Evolutionary conservation across 1,139 yeast genomes (phyloP).

Genomic region (Lodderomyces oxycetoniae): DNA sequence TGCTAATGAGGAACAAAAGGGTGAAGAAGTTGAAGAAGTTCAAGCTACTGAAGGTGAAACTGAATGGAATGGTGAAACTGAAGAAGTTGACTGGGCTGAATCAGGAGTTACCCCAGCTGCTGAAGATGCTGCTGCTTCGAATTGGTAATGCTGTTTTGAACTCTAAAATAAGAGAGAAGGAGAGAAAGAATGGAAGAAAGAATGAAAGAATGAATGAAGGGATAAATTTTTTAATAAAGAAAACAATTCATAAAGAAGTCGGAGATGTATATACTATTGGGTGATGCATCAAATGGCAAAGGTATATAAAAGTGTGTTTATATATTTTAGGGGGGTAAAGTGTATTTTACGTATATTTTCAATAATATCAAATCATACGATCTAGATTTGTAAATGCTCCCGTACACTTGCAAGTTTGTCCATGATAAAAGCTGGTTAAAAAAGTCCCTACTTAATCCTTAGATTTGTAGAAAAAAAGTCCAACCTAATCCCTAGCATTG

Average conservation of each 20-base stretch:
- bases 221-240: too few relatives aligned
- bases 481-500: too few relatives aligned
- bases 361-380: not conserved
- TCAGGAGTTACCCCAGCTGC: constrained; percentile 66
- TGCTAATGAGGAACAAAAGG: constrained; percentile 62
- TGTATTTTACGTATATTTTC: constrained; percentile 12
- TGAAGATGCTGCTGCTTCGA: constrained; percentile 72
- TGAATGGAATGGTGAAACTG: constrained; percentile 55
- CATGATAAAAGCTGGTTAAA: too few relatives aligned
- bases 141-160: constrained; percentile 30
- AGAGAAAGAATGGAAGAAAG: too few relatives aligned
- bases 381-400: too few relatives aligned
- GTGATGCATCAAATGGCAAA: too few relatives aligned
- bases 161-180: too few relatives aligned
- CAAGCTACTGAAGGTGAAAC: constrained; percentile 47
- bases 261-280: too few relatives aligned
- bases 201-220: too few relatives aligned
- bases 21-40: constrained; percentile 48
- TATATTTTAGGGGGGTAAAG: constrained; percentile 11
- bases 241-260: constrained; percentile 10
- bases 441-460: too few relatives aligned
- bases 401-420: too few relatives aligned
- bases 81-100: constrained; percentile 61
- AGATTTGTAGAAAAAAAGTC: too few relatives aligned
- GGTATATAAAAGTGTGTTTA: constrained; percentile 4